Evolutionary conservation across 352 stramenopile species (phyloP), one percentile per base, ranked within the genome.

Genomic region (Phytophthora chlamydospora): DNA sequence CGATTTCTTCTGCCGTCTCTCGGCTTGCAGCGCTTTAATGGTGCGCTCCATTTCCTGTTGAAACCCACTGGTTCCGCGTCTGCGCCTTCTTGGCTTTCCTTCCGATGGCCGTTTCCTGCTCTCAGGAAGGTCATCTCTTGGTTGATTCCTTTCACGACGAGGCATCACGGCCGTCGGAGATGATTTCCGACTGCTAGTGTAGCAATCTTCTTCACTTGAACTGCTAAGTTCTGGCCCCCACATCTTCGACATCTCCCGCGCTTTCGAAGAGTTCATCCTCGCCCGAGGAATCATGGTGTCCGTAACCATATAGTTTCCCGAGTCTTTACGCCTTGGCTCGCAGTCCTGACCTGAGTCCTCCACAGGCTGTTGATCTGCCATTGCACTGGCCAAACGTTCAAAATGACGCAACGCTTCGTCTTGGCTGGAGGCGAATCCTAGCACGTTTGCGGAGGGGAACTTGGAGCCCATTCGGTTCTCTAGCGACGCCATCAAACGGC

Each of bases 21-120:
- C 70, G 1, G 39, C 39, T 58, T 85, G 70, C 14, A 85, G 16
- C 4, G 61, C 48, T 51, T 75, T 43, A 34, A 85, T 78, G 13
- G 53, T 54, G 38, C 58, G 54, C 44, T 45, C 58, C 4, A 71
- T 38, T 12, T 78, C 48, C 6, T 51, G 13, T 10, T 71, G 24
- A 11, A 53, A 51, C 6, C 46, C 45, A n/a, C 9, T 44, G 9
- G 12, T 19, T 13, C 40, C 52, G 21, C 13, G 17, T 41, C 24
- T 66, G 0, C 29, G 13, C 39, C 14, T 60, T 6, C 19, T 36
- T 16, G 35, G n/a, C 35, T 57, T 48, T 6, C 9, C 8, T 16
- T 48, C 24, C 9, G 17, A n/a, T 14, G 21, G 3, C 21, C 21
- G 21, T 24, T 24, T 24, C 21, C 21, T 24, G 21, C 21, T 24